Percentiles rank a stretch among this genome's conserved stretches.
phyloP scores from a whole-genome alignment of 2,329 filamentous ascomycete genomes.

The Pseudogymnoascus sp. region DNA sequence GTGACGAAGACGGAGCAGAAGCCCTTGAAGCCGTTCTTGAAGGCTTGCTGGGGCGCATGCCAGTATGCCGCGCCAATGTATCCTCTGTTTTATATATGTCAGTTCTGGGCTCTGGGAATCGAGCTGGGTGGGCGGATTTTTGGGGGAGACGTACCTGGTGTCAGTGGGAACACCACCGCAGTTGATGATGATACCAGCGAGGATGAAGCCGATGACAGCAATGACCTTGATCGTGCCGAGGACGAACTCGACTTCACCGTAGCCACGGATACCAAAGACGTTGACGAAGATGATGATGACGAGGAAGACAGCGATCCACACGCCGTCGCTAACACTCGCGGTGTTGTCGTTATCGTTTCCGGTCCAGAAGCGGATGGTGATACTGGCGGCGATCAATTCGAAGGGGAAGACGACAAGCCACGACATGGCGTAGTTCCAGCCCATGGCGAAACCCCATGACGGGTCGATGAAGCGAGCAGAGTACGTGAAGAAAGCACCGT shows the following conservation, averaged over 20 bases:
- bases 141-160: conserved; percentile 21
- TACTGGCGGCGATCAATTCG: conserved; percentile 48
- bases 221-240: conserved; percentile 52
- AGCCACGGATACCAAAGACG: conserved; percentile 52
- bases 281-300: conserved; percentile 46
- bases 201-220: conserved; percentile 58
- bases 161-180: conserved; percentile 43
- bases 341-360: conserved; percentile 28
- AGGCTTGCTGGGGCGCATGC: conserved; percentile 48
- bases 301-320: conserved; percentile 53
- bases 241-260: conserved; percentile 51
- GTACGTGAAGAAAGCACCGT: conserved; percentile 58
- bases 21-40: conserved; percentile 55
- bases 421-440: conserved; percentile 47
- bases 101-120: background rate
- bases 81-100: conserved; percentile 27
- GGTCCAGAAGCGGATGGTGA: conserved; percentile 51
- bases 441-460: conserved; percentile 45
- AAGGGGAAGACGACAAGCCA: conserved; percentile 48
- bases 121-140: background rate
- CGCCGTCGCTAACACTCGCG: conserved; percentile 41
- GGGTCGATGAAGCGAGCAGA: conserved; percentile 56
- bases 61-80: conserved; percentile 59
- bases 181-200: conserved; percentile 56
- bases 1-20: conserved; percentile 59